Evolutionary conservation across 2,329 filamentous ascomycete species (phyloP).

Genomic region (Arthrobotrys entomopaga): DNA sequence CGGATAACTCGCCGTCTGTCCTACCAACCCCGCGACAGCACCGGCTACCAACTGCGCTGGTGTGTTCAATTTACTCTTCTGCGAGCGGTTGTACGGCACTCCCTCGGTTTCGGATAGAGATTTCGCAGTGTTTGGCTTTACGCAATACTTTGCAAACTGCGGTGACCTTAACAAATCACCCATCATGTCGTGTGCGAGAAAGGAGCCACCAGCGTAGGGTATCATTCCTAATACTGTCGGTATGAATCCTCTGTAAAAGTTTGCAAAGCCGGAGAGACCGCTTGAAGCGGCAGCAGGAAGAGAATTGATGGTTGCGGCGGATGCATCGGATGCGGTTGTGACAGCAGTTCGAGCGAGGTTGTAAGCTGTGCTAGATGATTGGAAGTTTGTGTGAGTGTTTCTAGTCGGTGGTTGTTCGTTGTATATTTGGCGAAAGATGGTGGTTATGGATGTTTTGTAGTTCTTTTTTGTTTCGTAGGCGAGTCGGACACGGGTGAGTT

Average conservation of each 20-base stretch:
- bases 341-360: constrained; percentile 37
- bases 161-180: constrained; percentile 83
- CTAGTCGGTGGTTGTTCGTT: constrained; percentile 69
- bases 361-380: constrained; percentile 59
- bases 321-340: constrained; percentile 61
- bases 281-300: constrained; percentile 65
- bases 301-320: constrained; percentile 64
- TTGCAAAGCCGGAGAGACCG: constrained; percentile 73
- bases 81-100: constrained; percentile 63
- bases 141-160: constrained; percentile 76
- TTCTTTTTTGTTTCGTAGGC: constrained; percentile 91
- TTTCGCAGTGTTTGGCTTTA: constrained; percentile 69
- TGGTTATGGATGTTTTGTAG: constrained; percentile 74
- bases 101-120: constrained; percentile 58
- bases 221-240: constrained; percentile 94
- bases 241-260: constrained; percentile 95
- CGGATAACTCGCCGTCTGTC: constrained; percentile 92
- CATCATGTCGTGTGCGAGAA: constrained; percentile 90
- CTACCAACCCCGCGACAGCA: constrained; percentile 85
- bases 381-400: constrained; percentile 61
- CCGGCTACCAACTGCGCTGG: constrained; percentile 89
- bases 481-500: constrained; percentile 89
- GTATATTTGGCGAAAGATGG: constrained; percentile 88
- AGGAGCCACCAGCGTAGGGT: constrained; percentile 94
- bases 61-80: constrained; percentile 77